Percentiles rank a stretch among this genome's conserved stretches.
Conservation (phyloP, 495 filamentous ascomycete genomes). For the Neurospora sp. region DNA sequence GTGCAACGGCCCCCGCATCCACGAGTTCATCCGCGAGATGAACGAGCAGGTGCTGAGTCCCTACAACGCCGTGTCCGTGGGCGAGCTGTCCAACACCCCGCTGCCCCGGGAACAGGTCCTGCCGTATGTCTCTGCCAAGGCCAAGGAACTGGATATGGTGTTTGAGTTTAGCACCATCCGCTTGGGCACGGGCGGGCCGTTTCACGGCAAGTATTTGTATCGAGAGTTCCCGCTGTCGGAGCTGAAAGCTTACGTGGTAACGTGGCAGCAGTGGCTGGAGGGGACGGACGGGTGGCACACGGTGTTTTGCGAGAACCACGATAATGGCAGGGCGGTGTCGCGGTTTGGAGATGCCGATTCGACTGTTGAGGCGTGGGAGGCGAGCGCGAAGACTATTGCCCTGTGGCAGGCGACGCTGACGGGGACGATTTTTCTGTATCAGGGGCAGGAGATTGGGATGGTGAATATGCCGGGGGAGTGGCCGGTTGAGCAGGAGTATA, state of each 20-base stretch:
- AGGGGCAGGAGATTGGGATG: slow-evolving; percentile 66
- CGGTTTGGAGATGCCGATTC: slow-evolving; percentile 38
- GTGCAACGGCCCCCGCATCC: slow-evolving; percentile 51
- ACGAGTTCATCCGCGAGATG: slow-evolving; percentile 51
- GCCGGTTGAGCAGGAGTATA: slow-evolving; percentile 49
- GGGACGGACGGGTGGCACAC: slow-evolving; percentile 57
- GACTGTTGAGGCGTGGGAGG: slow-evolving; percentile 33
- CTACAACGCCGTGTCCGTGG: slow-evolving; percentile 55
- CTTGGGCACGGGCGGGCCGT: slow-evolving; percentile 39
- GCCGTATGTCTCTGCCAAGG: slow-evolving; percentile 41
- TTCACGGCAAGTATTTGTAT: slow-evolving; percentile 11
- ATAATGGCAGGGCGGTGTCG: slow-evolving; percentile 50
- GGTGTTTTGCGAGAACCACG: slow-evolving; percentile 60
- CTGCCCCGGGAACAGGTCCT: slow-evolving; percentile 40
- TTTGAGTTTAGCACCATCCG: slow-evolving; percentile 55
- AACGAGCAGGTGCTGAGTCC: slow-evolving; percentile 42
- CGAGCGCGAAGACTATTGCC: slow-evolving; percentile 53
- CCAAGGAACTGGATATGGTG: slow-evolving; percentile 56
- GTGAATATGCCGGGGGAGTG: slow-evolving; percentile 52
- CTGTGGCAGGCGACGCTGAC: slow-evolving; percentile 37
- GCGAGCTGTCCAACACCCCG: slow-evolving; percentile 53
- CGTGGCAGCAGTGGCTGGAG: slow-evolving; percentile 52
- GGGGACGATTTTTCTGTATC: slow-evolving; percentile 48
- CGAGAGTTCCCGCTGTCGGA: slow-evolving; percentile 33
- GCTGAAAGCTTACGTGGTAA: slow-evolving; percentile 44